Percentiles rank a stretch among this genome's conserved stretches.
Evolutionary conservation across 228 moss, liverwort and hornwort species (phyloP).

Genomic region (Sphagnum fallax): DNA sequence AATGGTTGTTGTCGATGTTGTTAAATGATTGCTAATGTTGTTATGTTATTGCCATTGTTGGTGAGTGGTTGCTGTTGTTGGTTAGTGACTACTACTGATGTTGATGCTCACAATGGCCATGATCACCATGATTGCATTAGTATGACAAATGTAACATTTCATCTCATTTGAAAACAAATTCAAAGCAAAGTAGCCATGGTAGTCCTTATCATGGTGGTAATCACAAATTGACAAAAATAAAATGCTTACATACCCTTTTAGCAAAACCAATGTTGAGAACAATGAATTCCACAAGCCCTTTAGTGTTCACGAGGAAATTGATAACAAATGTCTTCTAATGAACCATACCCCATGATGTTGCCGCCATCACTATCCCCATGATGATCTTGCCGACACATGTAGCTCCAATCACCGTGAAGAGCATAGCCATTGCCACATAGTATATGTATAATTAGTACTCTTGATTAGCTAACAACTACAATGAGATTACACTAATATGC

Average conservation of each 20-base stretch:
- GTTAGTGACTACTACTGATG: too few species aligned
- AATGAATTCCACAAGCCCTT: conserved; percentile 76
- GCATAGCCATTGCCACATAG: conserved; percentile 29
- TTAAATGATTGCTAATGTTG: too few species aligned
- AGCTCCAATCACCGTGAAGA: conserved; percentile 43
- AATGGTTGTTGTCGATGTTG: too few species aligned
- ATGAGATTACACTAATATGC: too few species aligned
- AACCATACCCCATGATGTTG: conserved; percentile 38
- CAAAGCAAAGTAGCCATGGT: neutral
- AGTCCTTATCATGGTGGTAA: too few species aligned
- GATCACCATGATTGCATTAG: conserved; percentile 27
- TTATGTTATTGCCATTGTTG: too few species aligned
- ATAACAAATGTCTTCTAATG: conserved; percentile 39
- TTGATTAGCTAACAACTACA: too few species aligned
- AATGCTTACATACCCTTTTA: conserved; percentile 34
- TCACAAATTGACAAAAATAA: neutral
- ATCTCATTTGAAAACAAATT: neutral
- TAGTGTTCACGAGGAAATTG: conserved; percentile 76
- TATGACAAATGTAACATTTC: neutral
- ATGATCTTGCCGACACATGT: conserved; percentile 58
- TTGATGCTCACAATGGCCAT: conserved; percentile 56
- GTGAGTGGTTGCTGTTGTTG: too few species aligned
- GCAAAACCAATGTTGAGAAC: conserved; percentile 76
- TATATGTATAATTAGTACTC: too few species aligned
- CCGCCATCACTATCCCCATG: conserved; percentile 35